Evolutionary conservation across 2,329 filamentous ascomycete genomes (phyloP).

Genomic region (Xylaria sp.): DNA sequence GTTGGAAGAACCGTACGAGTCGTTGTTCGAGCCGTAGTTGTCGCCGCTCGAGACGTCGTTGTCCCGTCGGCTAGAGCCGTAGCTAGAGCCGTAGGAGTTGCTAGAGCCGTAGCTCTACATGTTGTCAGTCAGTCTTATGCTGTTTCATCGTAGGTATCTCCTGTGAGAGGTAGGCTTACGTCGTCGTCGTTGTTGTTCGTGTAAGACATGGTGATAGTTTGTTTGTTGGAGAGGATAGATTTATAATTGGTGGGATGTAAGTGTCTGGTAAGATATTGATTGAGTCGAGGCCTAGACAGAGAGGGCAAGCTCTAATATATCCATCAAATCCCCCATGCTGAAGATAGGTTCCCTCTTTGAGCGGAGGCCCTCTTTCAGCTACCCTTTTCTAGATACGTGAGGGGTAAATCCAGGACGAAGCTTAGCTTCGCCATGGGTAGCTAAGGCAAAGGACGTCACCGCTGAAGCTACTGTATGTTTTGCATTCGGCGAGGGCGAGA

Average conservation of each 20-base stretch:
- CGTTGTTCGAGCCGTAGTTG: conserved; percentile 37
- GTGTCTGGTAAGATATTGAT: conserved; percentile 5
- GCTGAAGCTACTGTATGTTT: conserved; percentile 22
- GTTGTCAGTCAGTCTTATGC: conserved; percentile 16
- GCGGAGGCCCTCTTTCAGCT: conserved; percentile 25
- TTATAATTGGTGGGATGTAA: neutral
- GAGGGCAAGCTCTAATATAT: conserved; percentile 36
- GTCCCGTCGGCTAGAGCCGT: conserved; percentile 34
- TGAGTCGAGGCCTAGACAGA: neutral
- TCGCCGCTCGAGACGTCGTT: conserved; percentile 16
- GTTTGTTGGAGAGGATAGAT: conserved; percentile 9
- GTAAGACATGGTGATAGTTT: conserved; percentile 56
- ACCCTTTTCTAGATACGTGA: conserved; percentile 12
- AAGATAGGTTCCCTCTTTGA: conserved; percentile 23
- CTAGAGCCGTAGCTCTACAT: conserved; percentile 40
- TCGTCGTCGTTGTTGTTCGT: conserved; percentile 52
- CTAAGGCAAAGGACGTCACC: conserved; percentile 23
- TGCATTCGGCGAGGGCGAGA: conserved; percentile 24
- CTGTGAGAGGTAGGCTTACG: conserved; percentile 41
- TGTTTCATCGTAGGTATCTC: neutral
- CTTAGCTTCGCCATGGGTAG: conserved; percentile 11
- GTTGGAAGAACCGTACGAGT: conserved; percentile 27
- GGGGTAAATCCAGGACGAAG: conserved; percentile 36
- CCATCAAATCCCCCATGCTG: conserved; percentile 16
- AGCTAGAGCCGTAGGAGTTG: conserved; percentile 38